A percentile compares a stretch with the other conserved stretches of the same genome.
These are phyloP conservation scores for Harrya chromipes DNA, from an alignment of 768 basidiomycete genomes.

Conservation along the genomic window DNA sequence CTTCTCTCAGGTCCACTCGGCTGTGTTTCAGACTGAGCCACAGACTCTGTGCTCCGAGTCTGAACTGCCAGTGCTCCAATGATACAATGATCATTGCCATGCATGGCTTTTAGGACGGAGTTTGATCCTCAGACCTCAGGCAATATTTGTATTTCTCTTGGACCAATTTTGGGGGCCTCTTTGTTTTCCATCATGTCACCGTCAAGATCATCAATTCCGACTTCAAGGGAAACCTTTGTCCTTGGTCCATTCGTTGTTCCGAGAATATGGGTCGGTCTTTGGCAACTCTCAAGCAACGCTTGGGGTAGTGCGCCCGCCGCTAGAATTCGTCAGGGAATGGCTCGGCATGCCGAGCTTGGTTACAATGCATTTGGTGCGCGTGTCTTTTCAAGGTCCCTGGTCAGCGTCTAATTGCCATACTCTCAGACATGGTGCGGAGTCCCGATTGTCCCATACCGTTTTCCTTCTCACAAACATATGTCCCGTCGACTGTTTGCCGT, in stretches of 20 bases:
- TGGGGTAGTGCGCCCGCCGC: slow-evolving; percentile 74
- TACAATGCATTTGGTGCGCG: slow-evolving; percentile 46
- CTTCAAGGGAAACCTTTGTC: slow-evolving; percentile 43
- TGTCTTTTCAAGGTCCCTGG: slow-evolving; percentile 7
- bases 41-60: neutral
- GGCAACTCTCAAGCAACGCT: slow-evolving; percentile 84
- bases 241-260: slow-evolving; percentile 59
- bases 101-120: slow-evolving; percentile 28
- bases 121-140: slow-evolving; percentile 19
- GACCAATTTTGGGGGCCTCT: slow-evolving; percentile 1
- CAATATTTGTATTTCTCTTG: slow-evolving; percentile 4
- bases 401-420: slow-evolving; percentile 6
- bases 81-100: too few species aligned
- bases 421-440: slow-evolving; percentile 54
- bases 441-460: slow-evolving; percentile 1
- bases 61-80: neutral
- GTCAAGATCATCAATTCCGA: slow-evolving; percentile 9
- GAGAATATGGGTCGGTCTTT: slow-evolving; percentile 74
- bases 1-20: slow-evolving; percentile 1
- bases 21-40: slow-evolving; percentile 11
- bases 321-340: slow-evolving; percentile 68
- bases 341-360: slow-evolving; percentile 52
- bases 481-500: slow-evolving; percentile 3
- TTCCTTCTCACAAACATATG: slow-evolving; percentile 15
- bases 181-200: slow-evolving; percentile 20